Base-by-base conservation (phyloP, 148 eudicot species). In the Vaccinium myrtillus region DNA sequence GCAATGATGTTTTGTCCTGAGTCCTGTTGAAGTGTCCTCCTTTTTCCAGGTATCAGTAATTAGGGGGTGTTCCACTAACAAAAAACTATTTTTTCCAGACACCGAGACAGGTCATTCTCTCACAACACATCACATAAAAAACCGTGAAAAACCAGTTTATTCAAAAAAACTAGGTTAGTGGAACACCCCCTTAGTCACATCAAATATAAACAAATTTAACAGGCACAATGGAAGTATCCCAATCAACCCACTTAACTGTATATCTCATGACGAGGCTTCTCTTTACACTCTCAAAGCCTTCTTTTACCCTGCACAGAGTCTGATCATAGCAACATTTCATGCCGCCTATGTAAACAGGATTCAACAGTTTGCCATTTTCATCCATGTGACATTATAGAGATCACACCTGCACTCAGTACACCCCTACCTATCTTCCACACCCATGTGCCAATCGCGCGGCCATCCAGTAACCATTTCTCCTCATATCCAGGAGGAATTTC, bases 361-460 rank as follows among this genome's bases (percentile, higher is more conserved):
- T 78, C 88, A 94, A 78, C 14, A 88, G 86, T 49, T 84, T 50
- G 0, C 92, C 94, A 77, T 86, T 39, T 82, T 89, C 91, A 79
- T 91, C 93, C 0, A 55, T 11, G 96, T 92, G 23, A 91, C 90
- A 88, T 91, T 93, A 89, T 96, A 95, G 10, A 95, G 91, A 87
- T 92, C 87, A 87, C 99, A 95, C 91, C 86, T 96, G 81, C 99
- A 96, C 86, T 96, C 99, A 0, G 93, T 93, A 83, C 99, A 96
- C 12, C 94, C 98, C 87, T 86, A 67, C 86, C 54, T 90, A 88
- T 96, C 96, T 18, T 84, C 92, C 15, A 85, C 96, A 32, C 90
- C 91, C 99, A 89, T 4, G 99, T 96, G 87, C 95, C 99, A 85
- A 96, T 96, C 0, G 98, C 97, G 73, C 95, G 99, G 81, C 93